Evolutionary conservation across 225 moss, liverwort and hornwort species (phyloP).

Genomic region (Polytrichum formosum): DNA sequence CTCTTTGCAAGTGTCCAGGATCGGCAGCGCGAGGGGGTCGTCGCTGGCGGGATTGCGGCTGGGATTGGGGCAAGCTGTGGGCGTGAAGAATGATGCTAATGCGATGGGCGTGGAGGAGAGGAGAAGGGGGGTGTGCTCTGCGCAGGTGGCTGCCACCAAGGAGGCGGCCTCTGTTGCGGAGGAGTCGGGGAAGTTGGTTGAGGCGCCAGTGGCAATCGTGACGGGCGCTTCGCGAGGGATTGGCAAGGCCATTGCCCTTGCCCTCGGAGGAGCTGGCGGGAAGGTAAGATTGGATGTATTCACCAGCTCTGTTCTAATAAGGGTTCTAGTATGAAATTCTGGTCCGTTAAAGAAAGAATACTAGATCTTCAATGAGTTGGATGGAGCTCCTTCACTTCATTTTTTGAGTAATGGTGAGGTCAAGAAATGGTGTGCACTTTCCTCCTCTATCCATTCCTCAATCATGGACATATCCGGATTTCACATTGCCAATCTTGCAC

Average conservation of each 20-base stretch:
- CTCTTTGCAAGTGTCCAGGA: constrained; percentile 22
- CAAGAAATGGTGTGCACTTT: too few relatives aligned
- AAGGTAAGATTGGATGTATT: constrained; percentile 34
- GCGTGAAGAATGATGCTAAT: too few relatives aligned
- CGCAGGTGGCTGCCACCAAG: constrained; percentile 50
- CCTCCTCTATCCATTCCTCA: too few relatives aligned
- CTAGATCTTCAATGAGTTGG: too few relatives aligned
- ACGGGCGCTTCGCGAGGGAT: constrained; percentile 93
- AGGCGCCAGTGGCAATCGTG: constrained; percentile 82
- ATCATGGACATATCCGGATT: too few relatives aligned
- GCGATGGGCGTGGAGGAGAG: background rate
- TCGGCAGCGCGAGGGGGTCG: constrained; percentile 22
- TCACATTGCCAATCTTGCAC: too few relatives aligned
- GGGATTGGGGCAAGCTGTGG: background rate
- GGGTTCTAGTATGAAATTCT: background rate
- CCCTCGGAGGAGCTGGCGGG: constrained; percentile 84
- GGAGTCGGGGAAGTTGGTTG: constrained; percentile 58
- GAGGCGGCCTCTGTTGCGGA: constrained; percentile 38
- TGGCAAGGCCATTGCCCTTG: constrained; percentile 88
- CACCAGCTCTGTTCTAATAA: background rate
- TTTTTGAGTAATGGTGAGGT: background rate
- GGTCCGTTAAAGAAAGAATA: too few relatives aligned
- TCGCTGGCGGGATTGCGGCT: constrained; percentile 12
- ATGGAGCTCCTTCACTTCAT: background rate
- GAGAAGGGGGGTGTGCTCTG: constrained; percentile 17